These are phyloP conservation scores for Silybum marianum DNA, from an alignment of 129 eudicot species.

Conservation along the genomic window DNA sequence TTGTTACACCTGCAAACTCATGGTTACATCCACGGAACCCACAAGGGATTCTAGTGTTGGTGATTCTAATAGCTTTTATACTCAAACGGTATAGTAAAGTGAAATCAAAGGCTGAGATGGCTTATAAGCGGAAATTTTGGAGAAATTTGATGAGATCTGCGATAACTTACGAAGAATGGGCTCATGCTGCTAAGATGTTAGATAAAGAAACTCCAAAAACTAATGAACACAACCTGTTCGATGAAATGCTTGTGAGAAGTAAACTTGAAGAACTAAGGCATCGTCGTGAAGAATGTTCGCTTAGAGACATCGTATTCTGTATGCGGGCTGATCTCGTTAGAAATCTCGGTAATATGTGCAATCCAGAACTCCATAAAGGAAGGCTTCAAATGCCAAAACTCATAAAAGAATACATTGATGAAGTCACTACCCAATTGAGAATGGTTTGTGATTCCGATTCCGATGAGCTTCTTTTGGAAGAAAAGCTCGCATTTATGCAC, in stretches of 20 bases:
- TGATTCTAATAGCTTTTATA: slow-evolving; percentile 55
- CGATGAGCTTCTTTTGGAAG: slow-evolving; percentile 68
- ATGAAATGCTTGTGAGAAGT: slow-evolving; percentile 64
- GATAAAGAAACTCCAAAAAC: slow-evolving; percentile 56
- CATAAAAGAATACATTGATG: slow-evolving; percentile 69
- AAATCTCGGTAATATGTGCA: slow-evolving; percentile 79
- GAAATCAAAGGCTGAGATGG: slow-evolving; percentile 63
- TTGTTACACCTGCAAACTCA: slow-evolving; percentile 48
- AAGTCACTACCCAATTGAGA: slow-evolving; percentile 64
- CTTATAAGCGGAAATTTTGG: slow-evolving; percentile 70
- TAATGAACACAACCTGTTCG: slow-evolving; percentile 59
- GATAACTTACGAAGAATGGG: slow-evolving; percentile 70
- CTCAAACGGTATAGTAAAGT: slow-evolving; percentile 61
- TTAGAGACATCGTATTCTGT: slow-evolving; percentile 64
- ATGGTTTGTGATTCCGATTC: slow-evolving; percentile 76
- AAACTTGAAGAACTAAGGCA: slow-evolving; percentile 66
- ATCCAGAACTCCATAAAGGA: slow-evolving; percentile 75
- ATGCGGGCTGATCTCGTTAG: slow-evolving; percentile 77
- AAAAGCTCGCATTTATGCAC: slow-evolving; percentile 77
- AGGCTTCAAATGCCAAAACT: slow-evolving; percentile 73
- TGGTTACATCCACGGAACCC: slow-evolving; percentile 79
- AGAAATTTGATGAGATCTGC: slow-evolving; percentile 73
- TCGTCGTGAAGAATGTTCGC: slow-evolving; percentile 67
- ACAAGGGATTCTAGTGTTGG: slow-evolving; percentile 66
- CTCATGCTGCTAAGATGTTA: slow-evolving; percentile 75